Percentiles rank a stretch among this genome's conserved stretches.
These are phyloP conservation scores for Diaporthe capsici DNA, from an alignment of 2,329 filamentous ascomycete species.

Conservation along the genomic window DNA sequence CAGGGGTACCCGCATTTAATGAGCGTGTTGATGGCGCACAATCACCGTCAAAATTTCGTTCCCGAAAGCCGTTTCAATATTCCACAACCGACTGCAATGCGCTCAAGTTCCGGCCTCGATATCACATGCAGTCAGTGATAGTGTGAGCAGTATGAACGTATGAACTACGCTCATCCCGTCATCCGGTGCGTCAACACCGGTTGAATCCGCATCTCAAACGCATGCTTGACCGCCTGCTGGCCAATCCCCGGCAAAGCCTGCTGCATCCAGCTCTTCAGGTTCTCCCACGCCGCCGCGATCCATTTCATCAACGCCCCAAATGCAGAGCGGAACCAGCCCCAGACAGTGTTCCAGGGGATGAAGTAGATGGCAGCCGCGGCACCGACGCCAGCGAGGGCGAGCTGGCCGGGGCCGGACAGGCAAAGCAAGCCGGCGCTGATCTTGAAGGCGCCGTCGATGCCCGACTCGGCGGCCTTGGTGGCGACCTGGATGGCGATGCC, in stretches of 20 bases:
- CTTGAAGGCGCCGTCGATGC: conserved; percentile 37
- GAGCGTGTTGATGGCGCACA: not conserved
- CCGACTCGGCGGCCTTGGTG: conserved; percentile 32
- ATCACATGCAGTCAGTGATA: not conserved
- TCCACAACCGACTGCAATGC: too few species aligned
- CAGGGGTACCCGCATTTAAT: not conserved
- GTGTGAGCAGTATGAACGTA: too few species aligned
- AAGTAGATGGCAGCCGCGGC: conserved; percentile 39
- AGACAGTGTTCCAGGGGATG: conserved; percentile 40
- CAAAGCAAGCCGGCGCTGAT: conserved; percentile 39
- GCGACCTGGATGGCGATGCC: conserved; percentile 41
- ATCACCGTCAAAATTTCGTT: not conserved
- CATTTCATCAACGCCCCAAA: conserved; percentile 36
- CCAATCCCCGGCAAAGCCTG: conserved; percentile 4
- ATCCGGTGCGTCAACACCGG: not conserved
- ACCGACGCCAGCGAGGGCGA: conserved; percentile 35
- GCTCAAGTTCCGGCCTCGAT: not conserved
- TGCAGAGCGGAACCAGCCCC: conserved; percentile 38
- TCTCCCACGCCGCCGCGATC: conserved; percentile 40
- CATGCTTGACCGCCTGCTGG: conserved; percentile 18
- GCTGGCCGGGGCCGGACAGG: conserved; percentile 38
- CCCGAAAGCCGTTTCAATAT: not conserved
- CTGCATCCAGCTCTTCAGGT: conserved; percentile 38
- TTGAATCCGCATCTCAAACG: conserved; percentile 13
- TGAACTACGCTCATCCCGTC: not conserved